A percentile compares a stretch with the other conserved stretches of the same genome.
These are phyloP conservation scores for Venturia nashicola DNA, from an alignment of 2,329 filamentous ascomycete genomes.

Conservation along the genomic window DNA sequence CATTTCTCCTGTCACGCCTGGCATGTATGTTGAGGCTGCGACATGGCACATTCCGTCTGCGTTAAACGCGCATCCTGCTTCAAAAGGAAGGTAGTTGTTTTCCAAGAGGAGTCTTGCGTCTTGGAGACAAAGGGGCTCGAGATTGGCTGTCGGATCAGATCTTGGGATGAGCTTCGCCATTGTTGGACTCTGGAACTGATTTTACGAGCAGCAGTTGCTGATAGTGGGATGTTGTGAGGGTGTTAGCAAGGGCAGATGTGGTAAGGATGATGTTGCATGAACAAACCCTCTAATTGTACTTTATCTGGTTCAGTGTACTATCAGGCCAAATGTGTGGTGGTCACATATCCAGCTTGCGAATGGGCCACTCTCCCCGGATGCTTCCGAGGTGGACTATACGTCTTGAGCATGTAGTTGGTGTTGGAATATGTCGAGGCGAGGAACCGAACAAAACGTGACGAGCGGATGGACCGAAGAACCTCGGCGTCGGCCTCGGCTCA, in stretches of 20 bases:
- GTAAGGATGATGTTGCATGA: not conserved
- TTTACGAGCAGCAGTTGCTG: not conserved
- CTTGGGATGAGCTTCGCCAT: not conserved
- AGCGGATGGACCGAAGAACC: not conserved
- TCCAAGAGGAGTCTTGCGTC: constrained; percentile 3
- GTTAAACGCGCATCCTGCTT: constrained; percentile 10
- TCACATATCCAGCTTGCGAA: no score
- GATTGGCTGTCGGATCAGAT: not conserved
- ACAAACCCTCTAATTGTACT: not conserved
- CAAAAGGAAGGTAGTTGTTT: constrained; percentile 10
- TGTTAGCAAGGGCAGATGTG: no score
- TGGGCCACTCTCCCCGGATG: no score
- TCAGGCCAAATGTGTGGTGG: no score
- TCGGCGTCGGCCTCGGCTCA: not conserved
- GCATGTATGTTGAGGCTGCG: constrained; percentile 13
- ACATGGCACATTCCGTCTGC: constrained; percentile 12
- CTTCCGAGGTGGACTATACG: not conserved
- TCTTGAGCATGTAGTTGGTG: no score
- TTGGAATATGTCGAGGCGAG: no score
- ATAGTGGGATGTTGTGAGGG: not conserved
- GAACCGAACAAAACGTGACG: not conserved
- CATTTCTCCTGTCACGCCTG: constrained; percentile 10
- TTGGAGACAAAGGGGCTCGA: constrained; percentile 1
- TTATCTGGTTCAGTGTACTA: not conserved
- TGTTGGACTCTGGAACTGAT: constrained; percentile 7